Percentiles rank a stretch among this genome's conserved stretches.
Conservation (phyloP, 2,329 filamentous ascomycete genomes). For the Incumbomyces lentus region DNA sequence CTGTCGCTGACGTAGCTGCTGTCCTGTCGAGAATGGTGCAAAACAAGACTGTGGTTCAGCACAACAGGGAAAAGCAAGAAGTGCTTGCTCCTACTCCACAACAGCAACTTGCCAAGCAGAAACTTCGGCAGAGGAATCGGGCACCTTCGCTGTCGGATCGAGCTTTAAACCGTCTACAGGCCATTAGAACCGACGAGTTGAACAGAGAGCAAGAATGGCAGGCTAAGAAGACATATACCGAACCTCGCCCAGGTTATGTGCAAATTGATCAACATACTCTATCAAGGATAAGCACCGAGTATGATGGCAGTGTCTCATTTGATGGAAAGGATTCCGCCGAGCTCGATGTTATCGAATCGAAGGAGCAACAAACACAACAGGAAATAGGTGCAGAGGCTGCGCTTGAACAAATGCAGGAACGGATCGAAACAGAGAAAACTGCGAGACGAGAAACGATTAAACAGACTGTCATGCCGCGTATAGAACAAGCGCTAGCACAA, state of each 20-base stretch:
- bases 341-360: slow-evolving; percentile 20
- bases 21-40: slow-evolving; percentile 33
- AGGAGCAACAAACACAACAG: slow-evolving; percentile 10
- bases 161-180: slow-evolving; percentile 11
- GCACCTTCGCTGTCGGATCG: slow-evolving; percentile 12
- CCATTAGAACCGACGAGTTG: slow-evolving; percentile 9
- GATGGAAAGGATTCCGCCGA: slow-evolving; percentile 17
- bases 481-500: slow-evolving; percentile 8
- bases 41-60: too few relatives aligned
- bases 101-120: slow-evolving; percentile 12
- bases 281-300: slow-evolving; percentile 8
- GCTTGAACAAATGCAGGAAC: too few relatives aligned
- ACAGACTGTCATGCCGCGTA: not conserved
- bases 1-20: slow-evolving; percentile 49
- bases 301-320: slow-evolving; percentile 6
- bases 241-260: slow-evolving; percentile 11
- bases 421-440: too few relatives aligned
- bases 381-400: not conserved
- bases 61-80: slow-evolving; percentile 8
- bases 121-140: slow-evolving; percentile 10
- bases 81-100: slow-evolving; percentile 21
- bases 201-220: slow-evolving; percentile 18
- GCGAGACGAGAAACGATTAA: not conserved
- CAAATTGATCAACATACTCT: slow-evolving; percentile 11
- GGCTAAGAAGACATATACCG: slow-evolving; percentile 23